Percentiles rank a stretch among this genome's conserved stretches.
Conservation (phyloP, 2,329 filamentous ascomycete genomes). For the Fusarium poae region DNA sequence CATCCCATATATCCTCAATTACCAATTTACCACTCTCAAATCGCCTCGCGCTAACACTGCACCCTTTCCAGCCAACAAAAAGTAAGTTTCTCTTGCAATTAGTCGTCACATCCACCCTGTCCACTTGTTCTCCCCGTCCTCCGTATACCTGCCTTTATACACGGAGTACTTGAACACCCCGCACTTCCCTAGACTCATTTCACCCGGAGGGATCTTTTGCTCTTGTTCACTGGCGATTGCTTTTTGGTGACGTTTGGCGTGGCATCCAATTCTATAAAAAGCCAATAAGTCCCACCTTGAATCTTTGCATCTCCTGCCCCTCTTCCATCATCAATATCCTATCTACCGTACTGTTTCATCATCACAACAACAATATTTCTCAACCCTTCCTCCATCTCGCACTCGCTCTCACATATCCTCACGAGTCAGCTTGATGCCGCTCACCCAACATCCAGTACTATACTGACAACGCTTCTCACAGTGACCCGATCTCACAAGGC, state of each 20-base stretch:
- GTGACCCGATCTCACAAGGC: slow-evolving; percentile 98
- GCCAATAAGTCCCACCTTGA: slow-evolving; percentile 31
- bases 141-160: slow-evolving; percentile 32
- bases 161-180: slow-evolving; percentile 44
- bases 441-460: neutral
- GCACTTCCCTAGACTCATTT: slow-evolving; percentile 30
- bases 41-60: slow-evolving; percentile 8
- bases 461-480: slow-evolving; percentile 55
- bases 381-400: neutral
- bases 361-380: slow-evolving; percentile 16
- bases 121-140: slow-evolving; percentile 5
- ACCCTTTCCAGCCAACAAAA: slow-evolving; percentile 28
- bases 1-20: slow-evolving; percentile 14
- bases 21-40: slow-evolving; percentile 1
- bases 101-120: slow-evolving; percentile 1
- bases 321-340: slow-evolving; percentile 38
- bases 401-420: slow-evolving; percentile 12
- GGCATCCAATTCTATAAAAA: slow-evolving; percentile 45
- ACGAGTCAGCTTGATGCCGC: slow-evolving; percentile 38
- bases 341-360: slow-evolving; percentile 19
- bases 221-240: slow-evolving; percentile 28
- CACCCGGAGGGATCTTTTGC: slow-evolving; percentile 1
- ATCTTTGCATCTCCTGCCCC: slow-evolving; percentile 24
- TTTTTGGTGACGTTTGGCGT: slow-evolving; percentile 45
- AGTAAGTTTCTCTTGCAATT: slow-evolving; percentile 32